phyloP scores from a whole-genome alignment of 2,329 filamentous ascomycete species.

The Fusarium irregulare region DNA sequence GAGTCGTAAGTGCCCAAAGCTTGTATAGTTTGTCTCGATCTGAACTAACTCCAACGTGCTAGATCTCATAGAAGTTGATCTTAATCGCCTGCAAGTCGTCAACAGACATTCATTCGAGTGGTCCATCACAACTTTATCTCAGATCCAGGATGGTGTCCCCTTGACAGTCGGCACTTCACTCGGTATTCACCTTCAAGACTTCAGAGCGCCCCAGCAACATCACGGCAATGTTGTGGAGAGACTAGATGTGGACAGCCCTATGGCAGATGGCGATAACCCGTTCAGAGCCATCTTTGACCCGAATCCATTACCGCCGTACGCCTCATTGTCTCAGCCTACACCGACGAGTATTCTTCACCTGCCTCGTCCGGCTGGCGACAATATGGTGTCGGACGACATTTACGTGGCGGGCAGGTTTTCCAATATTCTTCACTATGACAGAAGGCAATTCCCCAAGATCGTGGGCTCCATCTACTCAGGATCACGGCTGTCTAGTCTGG shows the following conservation, averaged over 20 bases:
- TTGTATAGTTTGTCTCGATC: not conserved
- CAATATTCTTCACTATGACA: slow-evolving; percentile 88
- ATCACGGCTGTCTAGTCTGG: slow-evolving; percentile 78
- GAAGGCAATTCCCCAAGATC: slow-evolving; percentile 83
- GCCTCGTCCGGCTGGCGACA: slow-evolving; percentile 63
- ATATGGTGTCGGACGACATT: slow-evolving; percentile 78
- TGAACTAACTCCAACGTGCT: not conserved
- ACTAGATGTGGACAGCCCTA: slow-evolving; percentile 51
- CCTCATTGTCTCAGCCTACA: slow-evolving; percentile 81
- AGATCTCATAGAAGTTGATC: slow-evolving; percentile 82
- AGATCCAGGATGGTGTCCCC: slow-evolving; percentile 72
- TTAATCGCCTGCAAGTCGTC: slow-evolving; percentile 76
- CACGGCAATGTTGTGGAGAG: slow-evolving; percentile 52
- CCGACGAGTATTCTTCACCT: slow-evolving; percentile 86
- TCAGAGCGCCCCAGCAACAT: slow-evolving; percentile 60
- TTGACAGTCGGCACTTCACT: slow-evolving; percentile 86
- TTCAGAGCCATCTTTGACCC: slow-evolving; percentile 61
- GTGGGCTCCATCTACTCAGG: slow-evolving; percentile 86
- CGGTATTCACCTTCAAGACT: slow-evolving; percentile 86
- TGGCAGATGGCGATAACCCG: slow-evolving; percentile 44
- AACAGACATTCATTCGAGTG: slow-evolving; percentile 80
- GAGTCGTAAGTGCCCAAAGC: slow-evolving; percentile 62
- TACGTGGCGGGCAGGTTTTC: slow-evolving; percentile 91
- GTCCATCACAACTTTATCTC: slow-evolving; percentile 85
- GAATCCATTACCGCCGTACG: slow-evolving; percentile 68